Percentiles rank a stretch among this genome's conserved stretches.
Evolutionary conservation across 108 stramenopile species (phyloP).

Genomic region (Skeletonema costatum): DNA sequence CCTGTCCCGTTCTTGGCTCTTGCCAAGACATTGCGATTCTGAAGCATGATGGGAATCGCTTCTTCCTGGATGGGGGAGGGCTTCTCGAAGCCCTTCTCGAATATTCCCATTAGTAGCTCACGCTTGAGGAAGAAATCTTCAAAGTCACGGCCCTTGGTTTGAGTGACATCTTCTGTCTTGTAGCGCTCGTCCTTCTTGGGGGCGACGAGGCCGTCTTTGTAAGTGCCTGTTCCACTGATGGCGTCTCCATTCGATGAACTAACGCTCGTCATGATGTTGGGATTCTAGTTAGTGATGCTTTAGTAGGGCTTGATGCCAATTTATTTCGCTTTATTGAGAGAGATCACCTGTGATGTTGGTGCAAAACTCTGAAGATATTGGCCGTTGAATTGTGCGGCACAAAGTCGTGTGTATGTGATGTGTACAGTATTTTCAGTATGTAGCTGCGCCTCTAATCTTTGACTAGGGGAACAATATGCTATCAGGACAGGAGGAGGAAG

Average conservation of each 20-base stretch:
- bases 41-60: conserved; percentile 97
- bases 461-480: neutral
- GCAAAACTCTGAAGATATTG: conserved; percentile 1
- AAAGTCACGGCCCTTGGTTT: conserved; percentile 96
- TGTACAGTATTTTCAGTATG: neutral
- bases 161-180: conserved; percentile 96
- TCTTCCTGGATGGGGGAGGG: conserved; percentile 99
- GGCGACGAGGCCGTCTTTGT: conserved; percentile 81
- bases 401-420: neutral
- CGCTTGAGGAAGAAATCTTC: conserved; percentile 97
- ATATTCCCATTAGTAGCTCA: conserved; percentile 98
- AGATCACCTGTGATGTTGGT: conserved; percentile 1
- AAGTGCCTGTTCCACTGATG: conserved; percentile 76
- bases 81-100: conserved; percentile 98
- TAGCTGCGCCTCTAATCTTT: neutral
- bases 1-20: conserved; percentile 98
- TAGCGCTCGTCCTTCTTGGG: conserved; percentile 87
- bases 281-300: neutral
- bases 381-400: neutral
- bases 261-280: conserved; percentile 42
- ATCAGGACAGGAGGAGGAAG: neutral
- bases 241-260: conserved; percentile 37
- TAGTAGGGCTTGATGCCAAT: neutral
- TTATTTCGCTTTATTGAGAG: neutral
- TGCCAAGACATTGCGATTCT: conserved; percentile 95